Conservation (phyloP, 1,284 basidiomycete genomes). For the Malassezia caprae region DNA sequence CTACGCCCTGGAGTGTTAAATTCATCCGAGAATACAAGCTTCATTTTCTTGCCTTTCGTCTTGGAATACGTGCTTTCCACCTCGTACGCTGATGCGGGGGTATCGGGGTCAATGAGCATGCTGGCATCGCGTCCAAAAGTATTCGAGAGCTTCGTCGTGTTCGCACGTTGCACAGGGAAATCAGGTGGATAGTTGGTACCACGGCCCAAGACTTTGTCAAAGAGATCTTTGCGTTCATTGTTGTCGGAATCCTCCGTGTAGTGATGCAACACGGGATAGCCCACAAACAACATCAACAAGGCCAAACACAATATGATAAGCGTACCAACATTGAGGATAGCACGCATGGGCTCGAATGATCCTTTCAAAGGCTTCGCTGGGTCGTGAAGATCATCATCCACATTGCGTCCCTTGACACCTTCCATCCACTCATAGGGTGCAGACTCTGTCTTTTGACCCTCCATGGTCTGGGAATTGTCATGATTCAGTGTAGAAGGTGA, state of each 20-base stretch:
- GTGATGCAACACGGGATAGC: constrained; percentile 37
- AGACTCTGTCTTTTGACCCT: not conserved
- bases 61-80: constrained; percentile 52
- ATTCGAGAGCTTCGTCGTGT: not conserved
- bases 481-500: not conserved
- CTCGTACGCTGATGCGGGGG: constrained; percentile 32
- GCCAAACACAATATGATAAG: constrained; percentile 30
- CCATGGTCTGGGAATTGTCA: not conserved
- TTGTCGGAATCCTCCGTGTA: not conserved
- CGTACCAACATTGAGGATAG: constrained; percentile 36
- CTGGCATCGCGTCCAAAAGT: not conserved
- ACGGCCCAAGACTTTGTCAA: not conserved
- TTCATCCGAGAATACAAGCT: constrained; percentile 48
- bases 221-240: not conserved
- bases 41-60: constrained; percentile 19
- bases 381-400: constrained; percentile 25
- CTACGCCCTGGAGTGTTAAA: constrained; percentile 46
- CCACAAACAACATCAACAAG: constrained; percentile 38
- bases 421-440: constrained; percentile 5
- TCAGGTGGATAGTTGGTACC: not conserved
- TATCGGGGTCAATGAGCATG: constrained; percentile 48
- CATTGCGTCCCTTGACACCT: constrained; percentile 20
- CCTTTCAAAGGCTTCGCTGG: constrained; percentile 5
- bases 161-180: not conserved
- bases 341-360: constrained; percentile 16